Evolutionary conservation across 2,329 filamentous ascomycete genomes (phyloP).

Genomic region (Trichoderma gracile): DNA sequence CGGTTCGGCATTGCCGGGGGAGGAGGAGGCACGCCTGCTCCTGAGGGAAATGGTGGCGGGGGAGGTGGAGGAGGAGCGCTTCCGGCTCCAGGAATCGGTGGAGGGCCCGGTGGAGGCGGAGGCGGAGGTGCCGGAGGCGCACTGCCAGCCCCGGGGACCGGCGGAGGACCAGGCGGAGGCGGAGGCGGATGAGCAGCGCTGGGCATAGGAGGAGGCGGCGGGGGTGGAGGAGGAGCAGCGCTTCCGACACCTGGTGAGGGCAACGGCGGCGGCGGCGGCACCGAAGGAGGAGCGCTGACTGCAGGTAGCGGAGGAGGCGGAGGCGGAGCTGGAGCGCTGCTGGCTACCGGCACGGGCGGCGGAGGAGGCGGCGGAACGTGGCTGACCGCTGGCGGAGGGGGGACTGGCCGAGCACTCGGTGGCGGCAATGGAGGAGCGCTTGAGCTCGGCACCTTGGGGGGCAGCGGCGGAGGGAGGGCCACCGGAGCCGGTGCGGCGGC

Average conservation of each 20-base stretch:
- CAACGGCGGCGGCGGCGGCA: constrained; percentile 41
- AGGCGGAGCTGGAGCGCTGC: constrained; percentile 47
- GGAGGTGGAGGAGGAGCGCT: constrained; percentile 38
- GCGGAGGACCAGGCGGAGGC: constrained; percentile 27
- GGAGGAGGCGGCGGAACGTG: constrained; percentile 37
- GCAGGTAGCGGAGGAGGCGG: constrained; percentile 45
- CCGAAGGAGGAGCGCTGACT: constrained; percentile 36
- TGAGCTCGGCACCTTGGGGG: constrained; percentile 50
- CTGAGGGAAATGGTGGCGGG: constrained; percentile 39
- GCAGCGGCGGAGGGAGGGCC: constrained; percentile 45
- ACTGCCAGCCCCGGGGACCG: constrained; percentile 41
- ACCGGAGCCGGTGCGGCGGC: constrained; percentile 32
- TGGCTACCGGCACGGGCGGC: constrained; percentile 37
- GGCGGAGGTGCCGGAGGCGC: constrained; percentile 43
- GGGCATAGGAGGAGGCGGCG: constrained; percentile 25
- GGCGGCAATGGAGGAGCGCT: constrained; percentile 54
- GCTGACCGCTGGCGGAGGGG: constrained; percentile 51
- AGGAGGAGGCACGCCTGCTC: constrained; percentile 43
- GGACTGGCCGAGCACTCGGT: constrained; percentile 52
- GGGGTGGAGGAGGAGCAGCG: constrained; percentile 25
- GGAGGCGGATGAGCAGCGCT: constrained; percentile 24
- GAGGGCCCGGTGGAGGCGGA: constrained; percentile 45
- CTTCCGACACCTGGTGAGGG: constrained; percentile 34
- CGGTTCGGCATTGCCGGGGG: constrained; percentile 56
- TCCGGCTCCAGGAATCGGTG: constrained; percentile 44